Evolutionary conservation across 208 protist species (phyloP), one percentile per base, ranked within the genome.

Genomic region (Acanthamoeba castellanii): DNA sequence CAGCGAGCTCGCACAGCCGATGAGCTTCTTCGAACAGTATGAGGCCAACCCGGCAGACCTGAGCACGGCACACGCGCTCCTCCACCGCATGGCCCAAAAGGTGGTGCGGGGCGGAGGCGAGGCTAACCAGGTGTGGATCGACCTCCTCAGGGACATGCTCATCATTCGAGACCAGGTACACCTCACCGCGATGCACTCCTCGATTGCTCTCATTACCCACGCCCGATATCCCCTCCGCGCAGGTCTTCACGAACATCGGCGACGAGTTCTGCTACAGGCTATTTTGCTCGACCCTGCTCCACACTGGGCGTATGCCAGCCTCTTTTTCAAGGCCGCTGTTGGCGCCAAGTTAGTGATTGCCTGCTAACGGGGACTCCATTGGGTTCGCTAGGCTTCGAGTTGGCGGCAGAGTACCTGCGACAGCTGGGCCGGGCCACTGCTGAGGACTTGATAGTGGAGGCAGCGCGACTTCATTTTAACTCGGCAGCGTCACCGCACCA

Each of bases 271-370:
- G 82, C 82, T 89, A 89, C 22, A 25, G 47, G 18, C 82, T 89
- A 18, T 89, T 89, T 32, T 89, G 82, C 82, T 89, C 82, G 20
- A 89, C 82, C 32, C 82, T 89, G 20, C 82, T 89, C 82, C 47
- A 89, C 32, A 61, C 82, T 8, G 82, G 82, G 22, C 47, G 45
- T 89, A 89, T 34, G 50, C 30, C 30, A 22, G 50, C 30, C 30
- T 20, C 16, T 27, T 16, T 61, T 20, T 8, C 55, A 61, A 61
- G 5, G 22, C 20, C 55, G 20, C 55, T 61, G 47, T 52, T 52
- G 47, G 47, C 47, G 47, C 47, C 47, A 2, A 52, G 47, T 52
- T 52, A 13, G 47, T 18, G 47, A 14, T 52, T 52, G 47, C 47
- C 47, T 18, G 11, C 47, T 52, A 52, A 52, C 47, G 47, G 47